Percentiles rank a stretch among this genome's conserved stretches.
phyloP scores from a whole-genome alignment of 1,284 basidiomycete species.

The Apiotrichum sp. region DNA sequence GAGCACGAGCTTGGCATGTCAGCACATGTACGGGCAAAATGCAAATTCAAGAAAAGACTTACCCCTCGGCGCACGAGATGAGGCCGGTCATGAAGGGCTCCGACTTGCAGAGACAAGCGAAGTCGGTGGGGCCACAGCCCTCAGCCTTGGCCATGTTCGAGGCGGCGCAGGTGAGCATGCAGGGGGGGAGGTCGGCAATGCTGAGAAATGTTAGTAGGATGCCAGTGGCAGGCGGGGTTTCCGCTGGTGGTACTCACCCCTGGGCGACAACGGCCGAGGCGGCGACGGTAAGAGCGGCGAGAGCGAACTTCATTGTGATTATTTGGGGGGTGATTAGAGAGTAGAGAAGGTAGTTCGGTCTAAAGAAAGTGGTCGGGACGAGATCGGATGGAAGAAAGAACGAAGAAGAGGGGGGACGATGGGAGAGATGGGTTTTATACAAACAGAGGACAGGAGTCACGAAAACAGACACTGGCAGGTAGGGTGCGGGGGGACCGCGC shows the following conservation, averaged over 20 bases:
- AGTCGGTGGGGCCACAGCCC: slow-evolving; percentile 27
- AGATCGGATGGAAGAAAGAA: no score
- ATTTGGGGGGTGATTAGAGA: no score
- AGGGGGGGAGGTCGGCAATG: slow-evolving; percentile 15
- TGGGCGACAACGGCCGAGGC: not conserved
- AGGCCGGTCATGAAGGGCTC: slow-evolving; percentile 32
- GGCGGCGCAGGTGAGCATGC: slow-evolving; percentile 25
- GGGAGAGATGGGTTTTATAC: no score
- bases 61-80: slow-evolving; percentile 28
- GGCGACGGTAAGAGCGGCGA: not conserved
- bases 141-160: slow-evolving; percentile 15
- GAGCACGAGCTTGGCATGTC: not conserved
- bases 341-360: no score
- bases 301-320: slow-evolving; percentile 7
- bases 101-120: slow-evolving; percentile 37
- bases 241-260: slow-evolving; percentile 2
- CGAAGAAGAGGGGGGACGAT: no score
- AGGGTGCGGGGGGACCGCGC: no score
- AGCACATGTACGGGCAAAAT: not conserved
- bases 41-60: slow-evolving; percentile 2
- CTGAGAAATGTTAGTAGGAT: not conserved
- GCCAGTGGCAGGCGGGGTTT: not conserved
- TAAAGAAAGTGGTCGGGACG: no score
- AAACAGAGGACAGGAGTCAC: no score
- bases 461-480: no score